Conservation (phyloP, 1,139 yeast genomes). For the Yamadazyma atmosphaerica region DNA sequence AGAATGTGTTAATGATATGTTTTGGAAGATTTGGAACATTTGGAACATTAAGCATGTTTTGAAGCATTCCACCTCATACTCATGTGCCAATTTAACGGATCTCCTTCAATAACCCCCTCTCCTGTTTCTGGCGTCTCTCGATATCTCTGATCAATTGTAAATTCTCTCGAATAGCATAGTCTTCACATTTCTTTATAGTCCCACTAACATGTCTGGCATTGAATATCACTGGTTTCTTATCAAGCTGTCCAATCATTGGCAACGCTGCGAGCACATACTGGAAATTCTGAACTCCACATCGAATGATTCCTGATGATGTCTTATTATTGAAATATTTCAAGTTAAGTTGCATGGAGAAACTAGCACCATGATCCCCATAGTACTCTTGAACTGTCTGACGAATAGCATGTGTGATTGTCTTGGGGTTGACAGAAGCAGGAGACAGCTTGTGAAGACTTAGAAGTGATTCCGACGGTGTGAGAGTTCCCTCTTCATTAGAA, state of each 20-base stretch:
- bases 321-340: conserved; percentile 78
- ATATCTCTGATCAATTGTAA: conserved; percentile 29
- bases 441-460: conserved; percentile 51
- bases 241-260: conserved; percentile 58
- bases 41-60: too few species aligned
- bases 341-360: conserved; percentile 61
- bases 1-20: too few species aligned
- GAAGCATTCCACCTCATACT: too few species aligned
- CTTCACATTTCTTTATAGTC: conserved; percentile 83
- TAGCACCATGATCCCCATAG: conserved; percentile 81
- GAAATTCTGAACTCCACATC: conserved; percentile 69
- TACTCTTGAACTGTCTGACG: conserved; percentile 53
- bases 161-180: conserved; percentile 54
- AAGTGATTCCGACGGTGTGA: conserved; percentile 36
- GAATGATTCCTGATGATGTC: conserved; percentile 82
- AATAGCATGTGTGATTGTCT: conserved; percentile 52
- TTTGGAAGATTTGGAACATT: too few species aligned
- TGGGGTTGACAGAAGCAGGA: conserved; percentile 43
- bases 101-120: conserved; percentile 6
- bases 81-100: neutral
- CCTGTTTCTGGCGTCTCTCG: conserved; percentile 6
- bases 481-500: conserved; percentile 18
- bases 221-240: conserved; percentile 54
- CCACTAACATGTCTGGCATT: conserved; percentile 78
- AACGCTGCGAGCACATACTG: conserved; percentile 70